Percentiles rank a stretch among this genome's conserved stretches.
Evolutionary conservation across 2,329 filamentous ascomycete species (phyloP).

Genomic region (Clonostachys rosea): DNA sequence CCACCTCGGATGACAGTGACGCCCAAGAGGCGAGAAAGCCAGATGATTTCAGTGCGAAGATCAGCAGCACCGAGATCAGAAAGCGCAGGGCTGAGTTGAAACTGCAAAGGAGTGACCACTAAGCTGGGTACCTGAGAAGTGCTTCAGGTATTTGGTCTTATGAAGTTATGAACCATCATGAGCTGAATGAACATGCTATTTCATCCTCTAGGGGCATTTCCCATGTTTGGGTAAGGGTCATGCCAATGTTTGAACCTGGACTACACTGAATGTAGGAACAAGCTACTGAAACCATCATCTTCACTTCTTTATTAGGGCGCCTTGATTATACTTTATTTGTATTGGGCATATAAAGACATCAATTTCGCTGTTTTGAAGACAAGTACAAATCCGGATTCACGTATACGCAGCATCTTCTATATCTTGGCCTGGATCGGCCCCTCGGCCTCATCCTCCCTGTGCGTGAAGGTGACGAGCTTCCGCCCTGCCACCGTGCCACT

Average conservation of each 20-base stretch:
- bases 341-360: neutral
- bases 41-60: conserved; percentile 72
- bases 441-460: conserved; percentile 2
- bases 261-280: no score
- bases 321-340: no score
- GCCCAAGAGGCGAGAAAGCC: conserved; percentile 31
- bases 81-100: conserved; percentile 32
- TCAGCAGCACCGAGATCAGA: conserved; percentile 86
- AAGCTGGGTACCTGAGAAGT: no score
- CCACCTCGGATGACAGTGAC: conserved; percentile 39
- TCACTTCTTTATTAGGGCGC: no score
- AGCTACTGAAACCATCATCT: no score
- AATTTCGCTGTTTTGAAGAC: neutral
- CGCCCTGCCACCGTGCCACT: conserved; percentile 12
- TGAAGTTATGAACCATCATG: no score
- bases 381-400: neutral
- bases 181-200: no score
- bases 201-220: no score
- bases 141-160: no score
- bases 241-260: no score
- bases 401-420: neutral
- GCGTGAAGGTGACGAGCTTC: conserved; percentile 6
- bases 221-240: no score
- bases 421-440: neutral
- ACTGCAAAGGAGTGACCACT: neutral